Evolutionary conservation across 306 rosid genomes (phyloP).

Genomic region (Dicorynia guianensis): DNA sequence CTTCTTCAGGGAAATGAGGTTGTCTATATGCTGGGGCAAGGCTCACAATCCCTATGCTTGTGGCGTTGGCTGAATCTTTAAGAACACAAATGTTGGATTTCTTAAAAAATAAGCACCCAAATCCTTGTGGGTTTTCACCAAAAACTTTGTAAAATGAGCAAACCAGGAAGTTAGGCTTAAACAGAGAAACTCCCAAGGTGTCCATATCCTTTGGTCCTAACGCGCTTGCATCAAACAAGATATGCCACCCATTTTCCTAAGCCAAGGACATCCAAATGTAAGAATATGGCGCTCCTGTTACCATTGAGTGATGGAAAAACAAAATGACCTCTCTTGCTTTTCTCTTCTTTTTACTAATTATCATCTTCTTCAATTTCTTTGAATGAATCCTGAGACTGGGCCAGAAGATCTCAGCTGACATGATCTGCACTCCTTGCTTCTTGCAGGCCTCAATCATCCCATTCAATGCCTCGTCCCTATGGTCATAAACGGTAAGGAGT

Average conservation of each 20-base stretch:
- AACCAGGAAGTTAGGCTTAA: constrained; percentile 78
- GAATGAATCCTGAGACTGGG: constrained; percentile 57
- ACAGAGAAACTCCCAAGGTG: constrained; percentile 77
- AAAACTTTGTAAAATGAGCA: constrained; percentile 80
- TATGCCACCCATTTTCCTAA: constrained; percentile 80
- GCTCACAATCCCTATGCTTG: constrained; percentile 70
- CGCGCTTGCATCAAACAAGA: constrained; percentile 76
- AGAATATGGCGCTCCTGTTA: constrained; percentile 78
- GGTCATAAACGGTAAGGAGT: constrained; percentile 78
- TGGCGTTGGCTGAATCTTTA: constrained; percentile 43
- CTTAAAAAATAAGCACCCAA: constrained; percentile 85
- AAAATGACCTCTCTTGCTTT: constrained; percentile 60
- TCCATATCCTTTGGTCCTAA: constrained; percentile 85
- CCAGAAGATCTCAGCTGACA: constrained; percentile 73
- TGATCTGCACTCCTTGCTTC: constrained; percentile 59
- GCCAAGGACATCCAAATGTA: constrained; percentile 88
- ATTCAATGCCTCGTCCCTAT: constrained; percentile 67
- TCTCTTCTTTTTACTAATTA: constrained; percentile 45
- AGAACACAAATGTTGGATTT: constrained; percentile 61
- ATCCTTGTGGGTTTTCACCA: constrained; percentile 84
- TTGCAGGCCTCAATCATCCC: constrained; percentile 68
- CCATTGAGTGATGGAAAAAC: constrained; percentile 82
- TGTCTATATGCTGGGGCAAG: constrained; percentile 53
- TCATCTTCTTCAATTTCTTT: constrained; percentile 57
- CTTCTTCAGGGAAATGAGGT: constrained; percentile 31